Evolutionary conservation across 2,329 filamentous ascomycete genomes (phyloP).

Genomic region (Scolecobasidium constrictum): DNA sequence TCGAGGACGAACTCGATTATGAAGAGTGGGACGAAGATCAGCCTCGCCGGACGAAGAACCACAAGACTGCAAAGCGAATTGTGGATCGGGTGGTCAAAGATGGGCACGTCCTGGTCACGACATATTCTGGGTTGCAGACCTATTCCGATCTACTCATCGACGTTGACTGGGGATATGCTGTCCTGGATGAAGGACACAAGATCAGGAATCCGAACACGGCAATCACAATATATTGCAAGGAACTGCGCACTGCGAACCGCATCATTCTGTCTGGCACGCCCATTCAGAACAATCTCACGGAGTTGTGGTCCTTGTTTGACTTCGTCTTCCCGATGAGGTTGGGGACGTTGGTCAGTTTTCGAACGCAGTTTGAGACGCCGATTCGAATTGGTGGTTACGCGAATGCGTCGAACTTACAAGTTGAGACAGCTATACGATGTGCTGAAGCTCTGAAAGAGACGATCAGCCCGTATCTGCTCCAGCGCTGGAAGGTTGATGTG

Average conservation of each 20-base stretch:
- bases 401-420: slow-evolving; percentile 86
- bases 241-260: slow-evolving; percentile 78
- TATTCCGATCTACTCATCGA: slow-evolving; percentile 75
- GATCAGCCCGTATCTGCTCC: slow-evolving; percentile 85
- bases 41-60: slow-evolving; percentile 38
- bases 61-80: slow-evolving; percentile 65
- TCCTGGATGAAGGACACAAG: slow-evolving; percentile 95
- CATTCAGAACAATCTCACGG: slow-evolving; percentile 92
- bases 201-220: slow-evolving; percentile 94
- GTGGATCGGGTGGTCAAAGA: slow-evolving; percentile 71
- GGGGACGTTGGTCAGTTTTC: slow-evolving; percentile 82
- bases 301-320: slow-evolving; percentile 95
- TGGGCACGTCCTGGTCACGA: slow-evolving; percentile 90
- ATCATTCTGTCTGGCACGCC: slow-evolving; percentile 93
- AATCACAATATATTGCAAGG: slow-evolving; percentile 92
- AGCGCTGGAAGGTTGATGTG: slow-evolving; percentile 87
- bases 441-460: slow-evolving; percentile 89
- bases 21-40: slow-evolving; percentile 31
- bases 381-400: slow-evolving; percentile 91
- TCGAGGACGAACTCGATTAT: slow-evolving; percentile 49
- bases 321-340: slow-evolving; percentile 96
- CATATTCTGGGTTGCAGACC: slow-evolving; percentile 89
- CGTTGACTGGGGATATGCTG: slow-evolving; percentile 83
- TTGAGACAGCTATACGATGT: slow-evolving; percentile 88
- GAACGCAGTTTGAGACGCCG: slow-evolving; percentile 84